These are phyloP conservation scores for Trichophyton verrucosum DNA, from an alignment of 2,329 filamentous ascomycete genomes.

Conservation along the genomic window DNA sequence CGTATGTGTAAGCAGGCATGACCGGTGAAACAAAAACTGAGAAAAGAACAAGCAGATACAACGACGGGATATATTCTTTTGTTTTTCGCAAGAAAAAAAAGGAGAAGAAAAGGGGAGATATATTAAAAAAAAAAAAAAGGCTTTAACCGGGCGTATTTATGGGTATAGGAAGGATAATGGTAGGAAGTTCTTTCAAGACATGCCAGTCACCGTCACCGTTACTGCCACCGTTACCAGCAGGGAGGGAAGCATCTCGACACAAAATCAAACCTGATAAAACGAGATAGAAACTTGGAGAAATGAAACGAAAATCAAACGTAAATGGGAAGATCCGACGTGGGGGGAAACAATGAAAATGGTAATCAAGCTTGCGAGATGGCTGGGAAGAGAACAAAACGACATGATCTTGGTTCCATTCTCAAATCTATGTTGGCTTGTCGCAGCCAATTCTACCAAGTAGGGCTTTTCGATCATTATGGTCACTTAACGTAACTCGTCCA, in stretches of 20 bases:
- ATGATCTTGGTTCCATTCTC: too few relatives aligned
- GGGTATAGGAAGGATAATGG: conserved; percentile 4
- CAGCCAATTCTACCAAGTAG: conserved; percentile 24
- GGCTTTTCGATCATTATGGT: conserved; percentile 29
- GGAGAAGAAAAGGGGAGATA: not conserved
- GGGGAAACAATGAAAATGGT: not conserved
- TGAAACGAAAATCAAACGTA: not conserved
- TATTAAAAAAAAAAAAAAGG: conserved; percentile 3
- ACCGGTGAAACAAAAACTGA: not conserved
- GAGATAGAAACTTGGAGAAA: not conserved
- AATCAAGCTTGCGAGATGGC: not conserved
- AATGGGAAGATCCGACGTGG: not conserved
- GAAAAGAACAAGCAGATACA: not conserved
- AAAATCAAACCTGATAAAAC: not conserved
- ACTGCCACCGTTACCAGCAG: conserved; percentile 1
- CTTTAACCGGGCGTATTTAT: conserved; percentile 2
- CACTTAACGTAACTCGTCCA: conserved; percentile 27
- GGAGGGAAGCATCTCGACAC: conserved; percentile 2
- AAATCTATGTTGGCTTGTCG: conserved; percentile 18
- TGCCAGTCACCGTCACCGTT: conserved; percentile 3
- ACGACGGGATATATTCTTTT: not conserved
- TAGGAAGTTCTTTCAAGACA: conserved; percentile 1
- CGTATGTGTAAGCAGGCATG: not conserved
- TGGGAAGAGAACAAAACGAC: not conserved
- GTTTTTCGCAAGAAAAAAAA: not conserved